Evolutionary conservation across 352 stramenopile genomes (phyloP), one percentile per base, ranked within the genome.

Genomic region (Phytophthora pseudosyringae): DNA sequence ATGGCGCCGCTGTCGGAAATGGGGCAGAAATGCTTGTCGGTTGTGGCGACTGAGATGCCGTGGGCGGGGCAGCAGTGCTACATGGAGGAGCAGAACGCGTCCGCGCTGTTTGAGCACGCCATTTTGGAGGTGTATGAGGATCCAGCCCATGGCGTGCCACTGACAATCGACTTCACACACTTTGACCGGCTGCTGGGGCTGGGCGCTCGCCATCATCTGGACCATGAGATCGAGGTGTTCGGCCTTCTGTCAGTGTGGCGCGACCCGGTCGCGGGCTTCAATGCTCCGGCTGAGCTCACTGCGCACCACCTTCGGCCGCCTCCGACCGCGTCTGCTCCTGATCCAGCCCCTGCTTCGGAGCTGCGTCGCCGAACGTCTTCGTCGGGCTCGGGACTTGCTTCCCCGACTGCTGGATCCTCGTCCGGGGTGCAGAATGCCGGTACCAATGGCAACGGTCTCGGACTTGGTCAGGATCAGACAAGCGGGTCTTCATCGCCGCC

Each of bases 51-150:
- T 0, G 85, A 93, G 67, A 86, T 91, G 79, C 85, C 85, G 1
- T 93, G 83, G 85, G 76, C 75, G 3, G 85, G 83, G 9, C 85
- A 93, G 67, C 83, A 92, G 54, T 93, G 85, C 62, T 91, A 93
- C 56, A 70, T 75, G 52, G 85, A 92, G 67, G 78, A 72, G 1
- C 67, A 64, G 10, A 90, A 92, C 46, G 76, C 83, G 4, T 93
- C 85, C 1, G 76, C 83, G 13, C 66, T 93, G 21, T 93, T 77
- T 54, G 85, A 93, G 43, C 85, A 93, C 54, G 70, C 83, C 0
- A 64, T 91, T 3, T 59, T 93, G 13, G 59, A 86, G 4, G 83
- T 91, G 32, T 91, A 83, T 59, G 81, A 91, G 43, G 73, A 80
- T 40, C 36, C 62, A 12, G 32, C 55, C 3, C 73, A 73, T 63